Evolutionary conservation across 352 stramenopile genomes (phyloP), one percentile per base, ranked within the genome.

Genomic region (Pythium aphanidermatum): DNA sequence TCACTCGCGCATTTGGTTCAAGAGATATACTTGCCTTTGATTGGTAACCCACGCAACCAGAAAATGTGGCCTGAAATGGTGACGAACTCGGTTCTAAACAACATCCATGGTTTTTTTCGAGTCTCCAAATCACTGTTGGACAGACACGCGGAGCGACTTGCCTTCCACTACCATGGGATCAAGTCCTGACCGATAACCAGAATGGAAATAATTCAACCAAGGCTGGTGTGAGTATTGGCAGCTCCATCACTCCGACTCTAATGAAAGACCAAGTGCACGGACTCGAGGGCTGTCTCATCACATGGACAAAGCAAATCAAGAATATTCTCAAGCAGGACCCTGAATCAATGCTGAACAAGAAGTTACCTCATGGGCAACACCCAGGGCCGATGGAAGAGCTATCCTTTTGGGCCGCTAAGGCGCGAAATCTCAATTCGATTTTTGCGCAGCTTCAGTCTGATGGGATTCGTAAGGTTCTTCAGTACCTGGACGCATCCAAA

Each of bases 301-400:
- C 82, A 2, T 97, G 90, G 90, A 97, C 89, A 1, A 96, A 96
- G 50, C 90, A 97, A 65, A 96, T 97, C 55, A 96, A 96, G 49
- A 88, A 89, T 53, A 92, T 97, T 14, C 46, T 97, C 2, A 94
- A 92, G 31, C 71, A 92, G 51, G 87, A 96, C 44, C 79, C 88
- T 1, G 88, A 97, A 48, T 62, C 69, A 26, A 43, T 77, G 2
- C 56, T 96, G 13, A 83, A 63, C 52, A 74, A 80, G 28, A 74
- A 64, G 5, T 54, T 68, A 10, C 64, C 70, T 4, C 48, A 66
- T n/a, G 35, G 35, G 10, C 76, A n/a, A n/a, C n/a, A 95, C 40
- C 71, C 81, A n/a, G 83, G 83, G 2, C 88, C 88, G 1, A 72
- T 91, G 51, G 83, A 86, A 30, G 89, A 97, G 63, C 67, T 96